Conservation (phyloP, 2,329 filamentous ascomycete species). For the Chrysoporthe puriensis region DNA sequence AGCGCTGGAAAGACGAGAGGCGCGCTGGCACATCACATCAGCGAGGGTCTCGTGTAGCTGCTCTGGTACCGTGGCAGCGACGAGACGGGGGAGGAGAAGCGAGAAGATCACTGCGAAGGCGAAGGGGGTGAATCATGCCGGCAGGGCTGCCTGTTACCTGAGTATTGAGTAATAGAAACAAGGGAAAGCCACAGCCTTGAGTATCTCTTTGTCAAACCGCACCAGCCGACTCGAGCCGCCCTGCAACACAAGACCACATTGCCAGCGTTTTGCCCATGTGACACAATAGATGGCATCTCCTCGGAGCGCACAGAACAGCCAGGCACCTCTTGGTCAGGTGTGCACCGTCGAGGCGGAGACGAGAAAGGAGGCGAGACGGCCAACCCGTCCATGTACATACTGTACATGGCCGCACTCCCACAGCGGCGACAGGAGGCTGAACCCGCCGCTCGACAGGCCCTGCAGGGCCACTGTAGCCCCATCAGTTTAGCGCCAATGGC, state of each 20-base stretch:
- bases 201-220: slow-evolving; percentile 28
- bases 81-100: not conserved
- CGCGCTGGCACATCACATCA: not conserved
- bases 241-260: slow-evolving; percentile 7
- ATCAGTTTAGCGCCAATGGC: not conserved
- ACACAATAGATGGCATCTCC: slow-evolving; percentile 13
- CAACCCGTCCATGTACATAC: not conserved
- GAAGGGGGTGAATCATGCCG: slow-evolving; percentile 18
- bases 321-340: not conserved
- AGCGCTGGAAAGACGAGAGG: not conserved
- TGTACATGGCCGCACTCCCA: not conserved
- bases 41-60: not conserved
- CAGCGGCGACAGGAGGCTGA: slow-evolving; percentile 1
- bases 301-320: not conserved
- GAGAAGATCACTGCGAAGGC: slow-evolving; percentile 11
- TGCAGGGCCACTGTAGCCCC: slow-evolving; percentile 11
- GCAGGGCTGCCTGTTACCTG: slow-evolving; percentile 20
- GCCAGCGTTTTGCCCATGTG: slow-evolving; percentile 15
- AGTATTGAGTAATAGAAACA: slow-evolving; percentile 30
- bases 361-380: slow-evolving; percentile 4
- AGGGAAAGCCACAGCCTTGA: slow-evolving; percentile 21
- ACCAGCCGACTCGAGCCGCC: slow-evolving; percentile 13
- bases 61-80: not conserved
- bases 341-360: not conserved
- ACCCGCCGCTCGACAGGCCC: not conserved